Base-by-base conservation (phyloP, 495 filamentous ascomycete species). In the Penicillium bialowiezense region DNA sequence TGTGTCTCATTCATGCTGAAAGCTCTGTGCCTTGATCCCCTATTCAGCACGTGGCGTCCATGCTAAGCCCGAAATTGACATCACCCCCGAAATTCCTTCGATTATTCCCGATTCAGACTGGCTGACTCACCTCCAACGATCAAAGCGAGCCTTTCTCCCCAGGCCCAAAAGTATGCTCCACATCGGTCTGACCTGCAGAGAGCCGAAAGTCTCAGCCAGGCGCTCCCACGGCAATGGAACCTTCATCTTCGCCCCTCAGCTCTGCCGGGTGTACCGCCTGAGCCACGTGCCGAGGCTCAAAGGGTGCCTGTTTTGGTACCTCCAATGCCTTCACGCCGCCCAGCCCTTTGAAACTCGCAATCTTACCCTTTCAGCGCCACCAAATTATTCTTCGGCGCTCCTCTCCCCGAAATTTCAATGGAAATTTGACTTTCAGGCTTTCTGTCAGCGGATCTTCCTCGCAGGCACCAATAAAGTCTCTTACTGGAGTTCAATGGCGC, bases 81-180 rank as follows among this genome's bases (percentile, higher is more conserved):
- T 15, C 47, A 43, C 13, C 41, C 13, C 54, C 39, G 36, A 41
- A 23, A 12, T 15, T 41, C 32, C 7, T 46, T 36, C 28, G 33
- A 21, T 20, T 20, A 3, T n/a, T 29, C n/a, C 35, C 12, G 14
- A n/a, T 13, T 28, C n/a, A 41, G 19, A 29, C 23, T 45, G 57
- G 32, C 55, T 60, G 60, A 58, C 41, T 53, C 41, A 49, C 23
- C 23, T 20, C 29, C 13, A 52, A 36, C 17, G 46, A 38, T 29
- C 9, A 43, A n/a, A 41, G 35, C 19, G 19, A 21, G 20, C 20
- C 33, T 41, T 43, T 48, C 35, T n/a, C n/a, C n/a, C n/a, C n/a
- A n/a, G n/a, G n/a, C n/a, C n/a, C n/a, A n/a, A n/a, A n/a, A n/a
- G n/a, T n/a, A n/a, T n/a, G n/a, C n/a, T n/a, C 50, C 5, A 29